Evolutionary conservation across 257 asterid species (phyloP), one percentile per base, ranked within the genome.

Genomic region (Linaria vulgaris): DNA sequence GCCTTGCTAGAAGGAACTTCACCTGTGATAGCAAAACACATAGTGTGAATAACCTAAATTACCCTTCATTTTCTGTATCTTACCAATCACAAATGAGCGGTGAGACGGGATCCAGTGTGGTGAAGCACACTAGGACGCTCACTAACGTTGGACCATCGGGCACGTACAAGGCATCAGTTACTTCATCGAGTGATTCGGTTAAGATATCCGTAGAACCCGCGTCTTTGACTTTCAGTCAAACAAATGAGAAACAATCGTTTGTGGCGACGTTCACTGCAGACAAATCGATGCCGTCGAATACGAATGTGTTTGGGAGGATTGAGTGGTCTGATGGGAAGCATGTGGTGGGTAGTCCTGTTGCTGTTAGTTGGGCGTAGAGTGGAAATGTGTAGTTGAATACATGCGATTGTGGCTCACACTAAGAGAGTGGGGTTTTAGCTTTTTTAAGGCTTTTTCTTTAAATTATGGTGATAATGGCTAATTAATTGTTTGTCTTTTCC

Each of bases 241-340:
- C 50, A 2, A 68, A 71, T 0, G 97, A 94, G 87, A 84, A 84
- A 75, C 77, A 90, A 68, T 76, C 88, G 2, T 94, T 87, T 54
- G 74, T 81, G 0, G 96, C 77, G 55, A 90, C 85, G 15, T 85
- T 94, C 14, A 80, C 53, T 3, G 80, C 88, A 1, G 59, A 66
- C 12, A 43, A 90, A 1, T 34, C 41, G 5, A 79, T 67, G 90
- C 81, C 95, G 10, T 62, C 88, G 11, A 79, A 70, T 20, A 74
- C 87, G 1, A 80, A 81, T 34, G 80, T 56, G 16, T 89, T 90
- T 20, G 97, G 96, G 2, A 73, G 88, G 54, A 85, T 94, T 24
- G 95, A 82, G 66, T 94, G 99, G 99, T 79, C 95, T 0, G 94
- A 89, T 67, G 97, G 92, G 78, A 87, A 82, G 63, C 95, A 76